These are phyloP conservation scores for Magnaporthiopsis poae DNA, from an alignment of 2,329 filamentous ascomycete species.

Conservation along the genomic window DNA sequence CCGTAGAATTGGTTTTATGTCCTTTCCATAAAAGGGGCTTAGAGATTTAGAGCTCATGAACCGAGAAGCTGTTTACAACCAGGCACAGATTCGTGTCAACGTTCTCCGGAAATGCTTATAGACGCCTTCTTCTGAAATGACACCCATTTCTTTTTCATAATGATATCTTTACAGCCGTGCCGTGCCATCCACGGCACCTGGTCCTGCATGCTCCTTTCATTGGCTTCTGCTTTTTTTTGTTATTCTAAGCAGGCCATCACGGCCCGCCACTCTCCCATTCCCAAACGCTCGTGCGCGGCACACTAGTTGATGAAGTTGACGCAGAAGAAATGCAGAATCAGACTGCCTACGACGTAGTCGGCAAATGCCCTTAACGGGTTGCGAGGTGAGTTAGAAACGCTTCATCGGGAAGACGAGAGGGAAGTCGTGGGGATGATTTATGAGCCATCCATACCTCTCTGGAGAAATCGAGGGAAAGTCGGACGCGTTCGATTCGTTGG, in stretches of 20 bases:
- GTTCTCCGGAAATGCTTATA: background rate
- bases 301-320: constrained; percentile 95
- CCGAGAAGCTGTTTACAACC: background rate
- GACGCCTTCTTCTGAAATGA: background rate
- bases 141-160: background rate
- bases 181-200: background rate
- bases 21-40: background rate
- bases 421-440: background rate
- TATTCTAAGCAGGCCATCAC: background rate
- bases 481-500: constrained; percentile 67
- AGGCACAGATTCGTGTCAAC: background rate
- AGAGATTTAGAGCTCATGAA: background rate
- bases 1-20: background rate
- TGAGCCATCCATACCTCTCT: constrained; percentile 52
- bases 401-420: constrained; percentile 12
- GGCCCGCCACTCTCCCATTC: background rate
- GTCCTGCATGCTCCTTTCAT: background rate
- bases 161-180: background rate
- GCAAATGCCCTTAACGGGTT: constrained; percentile 66
- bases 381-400: constrained; percentile 8
- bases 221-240: no score
- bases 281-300: background rate
- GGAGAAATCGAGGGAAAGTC: constrained; percentile 70
- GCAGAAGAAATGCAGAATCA: constrained; percentile 97
- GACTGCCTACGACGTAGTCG: constrained; percentile 86